phyloP scores from a whole-genome alignment of 306 rosid species.

The Fragaria ananassa region DNA sequence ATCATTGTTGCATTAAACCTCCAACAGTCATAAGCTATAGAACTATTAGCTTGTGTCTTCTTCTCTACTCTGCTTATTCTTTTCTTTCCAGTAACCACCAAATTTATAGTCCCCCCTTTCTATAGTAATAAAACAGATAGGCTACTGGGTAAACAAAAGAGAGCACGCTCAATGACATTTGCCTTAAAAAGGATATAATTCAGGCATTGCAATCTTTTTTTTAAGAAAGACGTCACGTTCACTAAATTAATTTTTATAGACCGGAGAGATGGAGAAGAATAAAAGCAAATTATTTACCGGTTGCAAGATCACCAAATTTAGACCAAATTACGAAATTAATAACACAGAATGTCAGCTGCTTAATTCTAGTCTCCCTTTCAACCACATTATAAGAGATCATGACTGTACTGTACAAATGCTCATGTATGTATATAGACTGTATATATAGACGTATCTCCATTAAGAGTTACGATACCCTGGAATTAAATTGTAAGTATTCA shows the following conservation, averaged over 20 bases:
- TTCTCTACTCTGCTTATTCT: neutral
- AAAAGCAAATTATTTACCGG: neutral
- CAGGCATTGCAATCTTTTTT: neutral
- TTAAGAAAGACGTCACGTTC: neutral
- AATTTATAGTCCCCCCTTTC: neutral
- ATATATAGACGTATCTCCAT: neutral
- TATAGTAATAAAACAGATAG: too few species aligned
- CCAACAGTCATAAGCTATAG: slow-evolving; percentile 7
- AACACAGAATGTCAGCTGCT: too few species aligned
- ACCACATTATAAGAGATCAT: too few species aligned
- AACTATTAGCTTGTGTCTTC: neutral
- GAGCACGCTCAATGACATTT: neutral
- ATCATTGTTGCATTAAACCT: neutral
- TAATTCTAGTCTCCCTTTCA: too few species aligned
- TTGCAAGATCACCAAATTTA: neutral
- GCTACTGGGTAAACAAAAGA: neutral
- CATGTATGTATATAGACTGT: too few species aligned
- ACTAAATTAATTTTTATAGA: too few species aligned
- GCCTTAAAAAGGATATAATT: neutral
- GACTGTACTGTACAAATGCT: too few species aligned
- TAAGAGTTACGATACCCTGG: neutral
- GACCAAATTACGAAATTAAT: too few species aligned
- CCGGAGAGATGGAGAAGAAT: neutral
- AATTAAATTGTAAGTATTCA: neutral
- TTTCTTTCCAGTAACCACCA: neutral